A percentile compares a stretch with the other conserved stretches of the same genome.
Conservation (phyloP, 164 flowering plant species). For the Umbellularia californica region DNA sequence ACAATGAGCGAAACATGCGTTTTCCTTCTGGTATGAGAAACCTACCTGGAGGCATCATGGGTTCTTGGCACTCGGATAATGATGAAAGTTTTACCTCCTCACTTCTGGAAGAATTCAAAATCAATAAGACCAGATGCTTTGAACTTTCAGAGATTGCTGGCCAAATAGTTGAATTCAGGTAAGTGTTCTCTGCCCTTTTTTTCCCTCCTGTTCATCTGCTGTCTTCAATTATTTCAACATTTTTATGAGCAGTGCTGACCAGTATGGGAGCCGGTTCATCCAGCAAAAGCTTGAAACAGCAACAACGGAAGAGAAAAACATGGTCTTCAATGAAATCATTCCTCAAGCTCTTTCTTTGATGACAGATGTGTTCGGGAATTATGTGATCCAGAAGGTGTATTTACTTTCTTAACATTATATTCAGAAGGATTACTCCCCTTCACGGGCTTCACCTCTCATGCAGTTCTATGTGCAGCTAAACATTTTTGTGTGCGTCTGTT, state of each 20-base stretch:
- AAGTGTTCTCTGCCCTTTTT: neutral
- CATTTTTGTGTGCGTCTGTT: neutral
- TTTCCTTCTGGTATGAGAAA: conserved; percentile 72
- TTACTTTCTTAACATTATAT: neutral
- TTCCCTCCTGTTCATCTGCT: neutral
- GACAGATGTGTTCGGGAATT: conserved; percentile 99
- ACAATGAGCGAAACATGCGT: conserved; percentile 47
- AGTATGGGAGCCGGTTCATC: conserved; percentile 96
- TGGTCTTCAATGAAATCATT: conserved; percentile 83
- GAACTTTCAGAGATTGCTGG: conserved; percentile 89
- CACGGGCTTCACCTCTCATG: neutral
- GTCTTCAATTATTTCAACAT: conserved; percentile 5
- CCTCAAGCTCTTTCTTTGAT: conserved; percentile 88
- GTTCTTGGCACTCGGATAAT: conserved; percentile 62
- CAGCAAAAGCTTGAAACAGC: conserved; percentile 98
- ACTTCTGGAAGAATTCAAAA: conserved; percentile 81
- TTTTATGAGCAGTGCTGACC: conserved; percentile 72
- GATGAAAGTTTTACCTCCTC: conserved; percentile 66
- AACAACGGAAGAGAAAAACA: conserved; percentile 73
- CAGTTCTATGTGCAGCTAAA: conserved; percentile 2
- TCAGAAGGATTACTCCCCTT: neutral
- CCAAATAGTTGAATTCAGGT: conserved; percentile 96
- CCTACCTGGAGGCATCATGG: conserved; percentile 52
- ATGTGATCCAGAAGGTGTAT: conserved; percentile 93
- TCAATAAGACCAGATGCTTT: conserved; percentile 79